phyloP scores from a whole-genome alignment of 2,329 filamentous ascomycete species.

The Pleomassaria siparia region DNA sequence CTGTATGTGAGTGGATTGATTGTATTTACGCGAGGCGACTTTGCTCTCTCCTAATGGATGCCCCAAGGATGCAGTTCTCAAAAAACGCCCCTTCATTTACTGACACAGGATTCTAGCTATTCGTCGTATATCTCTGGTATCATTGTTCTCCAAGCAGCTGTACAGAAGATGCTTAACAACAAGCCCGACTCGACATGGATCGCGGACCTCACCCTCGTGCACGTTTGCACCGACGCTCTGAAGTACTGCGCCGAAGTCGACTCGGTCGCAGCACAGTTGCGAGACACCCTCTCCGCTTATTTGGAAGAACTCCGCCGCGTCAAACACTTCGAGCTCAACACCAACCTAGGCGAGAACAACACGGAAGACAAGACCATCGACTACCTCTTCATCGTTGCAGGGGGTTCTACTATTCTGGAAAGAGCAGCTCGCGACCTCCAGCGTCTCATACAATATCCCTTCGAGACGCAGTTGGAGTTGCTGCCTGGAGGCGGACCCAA shows the following conservation, averaged over 20 bases:
- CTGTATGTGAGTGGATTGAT: slow-evolving; percentile 17
- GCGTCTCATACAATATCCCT: slow-evolving; percentile 14
- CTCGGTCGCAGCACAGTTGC: slow-evolving; percentile 1
- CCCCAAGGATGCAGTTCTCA: background rate
- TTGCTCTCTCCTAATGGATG: too few species aligned
- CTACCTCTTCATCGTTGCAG: slow-evolving; percentile 11
- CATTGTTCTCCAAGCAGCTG: slow-evolving; percentile 17
- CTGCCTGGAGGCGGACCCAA: background rate
- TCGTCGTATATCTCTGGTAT: slow-evolving; percentile 17
- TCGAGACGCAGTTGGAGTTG: slow-evolving; percentile 6
- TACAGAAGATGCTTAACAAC: slow-evolving; percentile 15
- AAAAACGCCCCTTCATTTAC: background rate
- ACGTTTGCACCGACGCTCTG: slow-evolving; percentile 9
- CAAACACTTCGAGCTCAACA: background rate
- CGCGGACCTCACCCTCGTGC: slow-evolving; percentile 10
- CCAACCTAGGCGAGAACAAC: background rate
- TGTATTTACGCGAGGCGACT: too few species aligned
- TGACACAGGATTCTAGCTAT: slow-evolving; percentile 7
- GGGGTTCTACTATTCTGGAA: slow-evolving; percentile 13
- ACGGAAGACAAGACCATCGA: slow-evolving; percentile 6
- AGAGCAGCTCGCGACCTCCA: slow-evolving; percentile 14
- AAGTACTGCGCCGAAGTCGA: slow-evolving; percentile 10
- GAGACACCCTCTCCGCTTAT: slow-evolving; percentile 1
- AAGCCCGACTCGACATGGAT: slow-evolving; percentile 2
- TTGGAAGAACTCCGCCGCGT: slow-evolving; percentile 4